phyloP scores from a whole-genome alignment of 106 monocot genomes.

The Amphibolis antarctica region DNA sequence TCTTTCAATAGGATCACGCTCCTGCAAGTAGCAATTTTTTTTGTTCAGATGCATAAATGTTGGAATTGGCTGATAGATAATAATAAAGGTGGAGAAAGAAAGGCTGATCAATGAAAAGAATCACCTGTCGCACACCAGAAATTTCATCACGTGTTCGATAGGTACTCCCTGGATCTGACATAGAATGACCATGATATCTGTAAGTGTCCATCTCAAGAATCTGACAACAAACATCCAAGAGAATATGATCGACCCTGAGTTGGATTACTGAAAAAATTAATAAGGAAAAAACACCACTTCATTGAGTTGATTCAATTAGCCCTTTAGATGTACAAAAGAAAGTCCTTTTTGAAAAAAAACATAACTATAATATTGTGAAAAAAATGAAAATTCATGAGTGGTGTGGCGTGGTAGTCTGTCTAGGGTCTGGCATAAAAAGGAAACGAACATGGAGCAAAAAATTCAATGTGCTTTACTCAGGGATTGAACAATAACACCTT shows the following conservation, averaged over 20 bases:
- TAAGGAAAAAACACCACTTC: no score
- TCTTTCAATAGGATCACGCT: slow-evolving; percentile 61
- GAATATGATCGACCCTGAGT: neutral
- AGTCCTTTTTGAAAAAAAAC: no score
- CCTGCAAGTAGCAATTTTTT: slow-evolving; percentile 7
- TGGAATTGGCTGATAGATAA: neutral
- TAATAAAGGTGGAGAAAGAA: neutral
- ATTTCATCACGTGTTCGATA: slow-evolving; percentile 97
- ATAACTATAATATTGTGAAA: no score
- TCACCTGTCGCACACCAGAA: slow-evolving; percentile 74
- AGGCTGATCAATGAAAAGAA: neutral
- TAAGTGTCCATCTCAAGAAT: slow-evolving; percentile 96
- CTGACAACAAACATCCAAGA: slow-evolving; percentile 27
- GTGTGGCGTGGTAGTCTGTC: no score
- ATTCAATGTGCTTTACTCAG: no score
- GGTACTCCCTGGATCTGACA: slow-evolving; percentile 98
- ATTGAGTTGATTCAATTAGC: no score
- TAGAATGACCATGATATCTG: slow-evolving; percentile 93
- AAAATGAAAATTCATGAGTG: no score
- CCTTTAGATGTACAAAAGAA: no score
- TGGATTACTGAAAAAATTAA: neutral
- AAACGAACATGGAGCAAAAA: no score
- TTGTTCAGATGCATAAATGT: neutral
- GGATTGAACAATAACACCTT: no score
- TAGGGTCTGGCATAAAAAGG: no score